Percentiles rank a stretch among this genome's conserved stretches.
phyloP scores from a whole-genome alignment of 73 alveolate genomes.

The Paramecium pentaurelia region DNA sequence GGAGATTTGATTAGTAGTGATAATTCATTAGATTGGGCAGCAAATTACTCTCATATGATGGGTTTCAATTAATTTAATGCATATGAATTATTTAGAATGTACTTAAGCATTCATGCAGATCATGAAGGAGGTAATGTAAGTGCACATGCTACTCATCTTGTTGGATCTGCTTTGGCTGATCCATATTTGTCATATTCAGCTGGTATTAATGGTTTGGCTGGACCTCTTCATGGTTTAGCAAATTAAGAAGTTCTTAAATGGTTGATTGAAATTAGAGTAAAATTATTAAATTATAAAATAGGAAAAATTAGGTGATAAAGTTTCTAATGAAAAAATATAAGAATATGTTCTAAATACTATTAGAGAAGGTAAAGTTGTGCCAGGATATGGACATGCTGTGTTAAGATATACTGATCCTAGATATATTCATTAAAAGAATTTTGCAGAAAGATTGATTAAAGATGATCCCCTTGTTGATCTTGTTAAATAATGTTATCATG shows the following conservation, averaged over 20 bases:
- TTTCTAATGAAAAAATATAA: constrained; percentile 70
- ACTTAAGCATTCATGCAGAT: constrained; percentile 71
- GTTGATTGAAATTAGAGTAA: constrained; percentile 71
- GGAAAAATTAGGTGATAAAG: constrained; percentile 71
- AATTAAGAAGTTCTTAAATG: constrained; percentile 88
- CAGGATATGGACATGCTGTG: constrained; percentile 97
- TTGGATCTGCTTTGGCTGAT: constrained; percentile 92
- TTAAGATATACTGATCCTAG: constrained; percentile 95
- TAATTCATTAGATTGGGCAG: constrained; percentile 65
- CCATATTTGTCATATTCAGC: constrained; percentile 87
- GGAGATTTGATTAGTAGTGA: constrained; percentile 53
- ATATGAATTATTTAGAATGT: constrained; percentile 79
- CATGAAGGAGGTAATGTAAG: constrained; percentile 93
- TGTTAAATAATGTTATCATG: constrained; percentile 72
- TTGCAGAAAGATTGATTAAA: constrained; percentile 69
- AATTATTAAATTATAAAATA: background rate
- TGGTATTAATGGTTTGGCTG: constrained; percentile 90
- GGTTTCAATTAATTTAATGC: constrained; percentile 68
- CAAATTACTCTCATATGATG: constrained; percentile 74
- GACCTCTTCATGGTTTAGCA: constrained; percentile 96
- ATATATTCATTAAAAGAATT: constrained; percentile 66
- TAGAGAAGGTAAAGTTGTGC: constrained; percentile 76
- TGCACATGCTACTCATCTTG: constrained; percentile 86
- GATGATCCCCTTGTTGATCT: constrained; percentile 77
- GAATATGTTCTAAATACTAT: constrained; percentile 67